A percentile compares a stretch with the other conserved stretches of the same genome.
phyloP scores from a whole-genome alignment of 1,284 basidiomycete genomes.

The Mycena sp. region DNA sequence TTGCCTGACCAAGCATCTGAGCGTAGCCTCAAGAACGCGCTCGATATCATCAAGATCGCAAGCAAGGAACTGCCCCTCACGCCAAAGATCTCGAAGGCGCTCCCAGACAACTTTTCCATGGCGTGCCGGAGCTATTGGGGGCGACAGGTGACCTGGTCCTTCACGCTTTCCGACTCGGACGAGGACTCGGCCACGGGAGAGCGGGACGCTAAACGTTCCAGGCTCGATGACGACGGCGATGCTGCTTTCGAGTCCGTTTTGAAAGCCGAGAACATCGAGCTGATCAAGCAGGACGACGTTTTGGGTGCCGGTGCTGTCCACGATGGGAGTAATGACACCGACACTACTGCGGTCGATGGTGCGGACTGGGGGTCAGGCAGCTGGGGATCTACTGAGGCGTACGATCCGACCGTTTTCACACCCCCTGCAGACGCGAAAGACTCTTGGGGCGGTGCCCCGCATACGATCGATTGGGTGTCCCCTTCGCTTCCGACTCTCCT shows the following conservation, averaged over 20 bases:
- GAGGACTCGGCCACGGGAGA: not conserved
- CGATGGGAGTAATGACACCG: no score
- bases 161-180: not conserved
- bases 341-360: no score
- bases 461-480: not conserved
- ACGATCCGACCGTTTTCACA: no score
- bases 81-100: conserved; percentile 56
- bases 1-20: conserved; percentile 32
- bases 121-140: conserved; percentile 61
- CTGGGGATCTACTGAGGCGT: no score
- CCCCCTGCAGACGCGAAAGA: not conserved
- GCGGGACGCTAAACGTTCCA: not conserved
- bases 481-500: conserved; percentile 10
- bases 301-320: not conserved
- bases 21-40: conserved; percentile 58
- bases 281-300: not conserved
- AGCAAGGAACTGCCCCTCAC: conserved; percentile 66
- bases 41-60: conserved; percentile 58
- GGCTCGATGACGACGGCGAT: not conserved
- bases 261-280: conserved; percentile 15
- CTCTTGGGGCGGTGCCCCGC: not conserved
- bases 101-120: conserved; percentile 64
- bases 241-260: conserved; percentile 3
- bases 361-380: no score
- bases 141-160: conserved; percentile 37